These are phyloP conservation scores for Gymnopilus dilepis DNA, from an alignment of 768 basidiomycete species.

Conservation along the genomic window DNA sequence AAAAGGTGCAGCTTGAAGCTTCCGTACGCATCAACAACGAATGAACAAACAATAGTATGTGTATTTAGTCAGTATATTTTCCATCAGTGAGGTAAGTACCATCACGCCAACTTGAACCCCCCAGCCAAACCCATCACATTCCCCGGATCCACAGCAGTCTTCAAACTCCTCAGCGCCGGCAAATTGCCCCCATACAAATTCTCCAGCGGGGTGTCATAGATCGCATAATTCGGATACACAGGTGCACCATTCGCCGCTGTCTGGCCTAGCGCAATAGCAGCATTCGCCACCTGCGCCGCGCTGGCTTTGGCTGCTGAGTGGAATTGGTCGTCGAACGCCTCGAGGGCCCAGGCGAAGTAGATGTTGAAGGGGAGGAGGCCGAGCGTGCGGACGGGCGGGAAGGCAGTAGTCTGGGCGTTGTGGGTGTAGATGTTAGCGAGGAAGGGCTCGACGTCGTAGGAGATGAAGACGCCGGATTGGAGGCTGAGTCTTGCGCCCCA, in stretches of 20 bases:
- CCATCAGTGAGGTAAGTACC: no score
- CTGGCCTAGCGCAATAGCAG: constrained; percentile 40
- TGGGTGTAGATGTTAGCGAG: constrained; percentile 44
- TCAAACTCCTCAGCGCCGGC: constrained; percentile 43
- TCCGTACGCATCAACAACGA: no score
- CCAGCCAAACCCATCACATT: constrained; percentile 73
- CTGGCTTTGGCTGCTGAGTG: constrained; percentile 43
- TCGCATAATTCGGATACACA: constrained; percentile 58
- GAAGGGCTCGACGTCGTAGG: constrained; percentile 58
- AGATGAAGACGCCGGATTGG: constrained; percentile 34
- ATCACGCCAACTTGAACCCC: constrained; percentile 57
- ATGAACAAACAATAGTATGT: no score
- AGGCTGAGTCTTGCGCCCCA: constrained; percentile 43
- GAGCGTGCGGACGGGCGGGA: constrained; percentile 40
- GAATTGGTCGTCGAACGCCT: constrained; percentile 32
- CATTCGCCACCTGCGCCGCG: constrained; percentile 39
- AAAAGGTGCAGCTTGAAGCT: no score
- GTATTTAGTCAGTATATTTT: no score
- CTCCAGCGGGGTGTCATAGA: constrained; percentile 53
- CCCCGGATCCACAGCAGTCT: constrained; percentile 53
- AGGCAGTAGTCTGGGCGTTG: constrained; percentile 44
- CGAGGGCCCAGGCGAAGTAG: constrained; percentile 31
- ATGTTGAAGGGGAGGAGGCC: constrained; percentile 35
- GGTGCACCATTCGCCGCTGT: constrained; percentile 35
- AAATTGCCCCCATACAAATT: constrained; percentile 60